These are phyloP conservation scores for Paecilomyces dactylethromorphus DNA, from an alignment of 2,329 filamentous ascomycete genomes.

Conservation along the genomic window DNA sequence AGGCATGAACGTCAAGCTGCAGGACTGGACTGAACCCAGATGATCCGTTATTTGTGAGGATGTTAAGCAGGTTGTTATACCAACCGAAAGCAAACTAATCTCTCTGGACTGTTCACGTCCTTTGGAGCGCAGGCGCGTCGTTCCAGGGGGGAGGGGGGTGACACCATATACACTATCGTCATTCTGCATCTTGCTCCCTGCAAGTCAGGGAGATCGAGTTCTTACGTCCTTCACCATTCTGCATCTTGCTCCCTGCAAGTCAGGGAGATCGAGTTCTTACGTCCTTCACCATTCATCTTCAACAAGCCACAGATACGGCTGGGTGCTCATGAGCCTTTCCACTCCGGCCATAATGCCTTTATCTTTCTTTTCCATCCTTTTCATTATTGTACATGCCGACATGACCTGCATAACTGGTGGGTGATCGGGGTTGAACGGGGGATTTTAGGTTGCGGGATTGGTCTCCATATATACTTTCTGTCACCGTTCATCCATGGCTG, in stretches of 20 bases:
- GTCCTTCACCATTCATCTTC: neutral
- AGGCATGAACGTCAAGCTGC: slow-evolving; percentile 29
- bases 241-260: neutral
- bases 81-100: neutral
- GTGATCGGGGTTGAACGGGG: neutral
- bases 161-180: neutral
- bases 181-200: neutral
- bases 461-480: neutral
- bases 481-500: neutral
- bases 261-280: neutral
- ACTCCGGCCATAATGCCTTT: slow-evolving; percentile 1
- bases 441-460: neutral
- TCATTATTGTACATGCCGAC: neutral
- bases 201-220: neutral
- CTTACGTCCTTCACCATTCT: neutral
- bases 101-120: neutral
- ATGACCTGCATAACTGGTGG: neutral
- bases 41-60: slow-evolving; percentile 9
- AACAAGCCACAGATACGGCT: neutral
- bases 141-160: neutral
- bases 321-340: neutral
- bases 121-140: neutral
- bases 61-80: neutral
- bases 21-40: slow-evolving; percentile 27
- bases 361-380: slow-evolving; percentile 1